Evolutionary conservation across 2,329 filamentous ascomycete genomes (phyloP), one percentile per base, ranked within the genome.

Genomic region (Microascus cirrosus): DNA sequence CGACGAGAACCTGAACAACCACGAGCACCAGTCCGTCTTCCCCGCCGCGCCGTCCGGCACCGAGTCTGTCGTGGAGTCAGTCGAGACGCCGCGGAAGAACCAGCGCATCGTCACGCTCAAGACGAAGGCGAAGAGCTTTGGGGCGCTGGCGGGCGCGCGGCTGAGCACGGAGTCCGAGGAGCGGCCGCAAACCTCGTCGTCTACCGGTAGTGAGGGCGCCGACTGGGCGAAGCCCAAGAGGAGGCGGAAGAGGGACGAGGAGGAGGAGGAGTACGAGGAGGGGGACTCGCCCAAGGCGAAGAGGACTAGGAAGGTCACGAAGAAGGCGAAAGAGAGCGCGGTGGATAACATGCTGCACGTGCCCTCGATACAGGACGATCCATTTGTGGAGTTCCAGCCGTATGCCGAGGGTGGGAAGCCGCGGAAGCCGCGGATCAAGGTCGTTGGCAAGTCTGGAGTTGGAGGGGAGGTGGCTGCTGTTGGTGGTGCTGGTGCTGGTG

Each of bases 211-310:
- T 8, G 75, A 75, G 39, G 80, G 78, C 1, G 70, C 69, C 3
- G 76, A 77, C 56, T 81, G 79, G 0, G 74, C 70, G 5, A 79
- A 80, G 3, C 77, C 79, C 32, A 82, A 81, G 66, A 73, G 78
- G 10, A 77, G 78, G 63, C 79, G 79, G 63, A 76, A 77, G 55
- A 81, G 79, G 70, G 75, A 71, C 1, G 70, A 69, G 15, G 73
- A 73, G 18, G 69, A 67, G 35, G 63, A 63, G 13, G 60, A 67
- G 4, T 71, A 72, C 36, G 68, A 68, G 28, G 73, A 72, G 22
- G 65, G 70, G 1, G 36, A n/a, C 6, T n/a, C 36, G 18, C 36
- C n/a, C 20, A 73, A 71, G 66, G 42, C 35, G 18, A 74, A 76
- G 62, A 64, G 68, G 56, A 66, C 65, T 58, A 71, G 61, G 32